Evolutionary conservation across 371 early-diverging fungal species (phyloP), one percentile per base, ranked within the genome.

Genomic region (Mortierella sp.): DNA sequence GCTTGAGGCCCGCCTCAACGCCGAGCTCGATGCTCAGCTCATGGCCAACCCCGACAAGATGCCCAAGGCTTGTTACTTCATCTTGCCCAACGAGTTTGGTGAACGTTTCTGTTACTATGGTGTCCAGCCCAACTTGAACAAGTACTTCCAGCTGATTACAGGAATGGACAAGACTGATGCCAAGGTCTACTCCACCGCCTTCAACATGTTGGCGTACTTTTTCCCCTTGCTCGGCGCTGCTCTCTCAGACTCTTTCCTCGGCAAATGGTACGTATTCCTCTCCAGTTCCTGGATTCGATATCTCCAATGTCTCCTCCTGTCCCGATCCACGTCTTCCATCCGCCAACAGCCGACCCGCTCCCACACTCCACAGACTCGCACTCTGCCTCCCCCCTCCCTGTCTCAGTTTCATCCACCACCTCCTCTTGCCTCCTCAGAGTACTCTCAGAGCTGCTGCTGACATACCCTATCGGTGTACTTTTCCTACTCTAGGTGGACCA

Each of bases 221-320:
- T 86, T 84, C 80, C 90, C 92, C n/a, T 73, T 94, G 45, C 52
- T 89, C 23, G 91, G 92, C 47, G 89, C 89, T 60, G 82, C 90
- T 47, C 28, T 91, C 47, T 86, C 91, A 16, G 94, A 92, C 75
- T 85, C 85, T 19, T 85, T 83, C 74, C 74, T 90, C 53, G 92
- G 89, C 76, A 90, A 88, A 82, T 91, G 84, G 85, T 67, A 66
- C 46, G 63, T 64, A 64, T 16, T 47, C 58, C 18, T 37, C 37
- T 37, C 37, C 37, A 5, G 52, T 25, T 11, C 52, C 3, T 11
- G 5, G 37, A 37, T 9, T 37, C 37, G 37, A 5, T 37, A 37
- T 9, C 37, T 37, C 37, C n/a, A n/a, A 37, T 9, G 3, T 9
- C 37, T 37, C 37, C 37, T 9, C 37, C 37, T 37, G 5, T 9